Evolutionary conservation across 164 flowering plant species (phyloP).

Genomic region (Buxus sempervirens): DNA sequence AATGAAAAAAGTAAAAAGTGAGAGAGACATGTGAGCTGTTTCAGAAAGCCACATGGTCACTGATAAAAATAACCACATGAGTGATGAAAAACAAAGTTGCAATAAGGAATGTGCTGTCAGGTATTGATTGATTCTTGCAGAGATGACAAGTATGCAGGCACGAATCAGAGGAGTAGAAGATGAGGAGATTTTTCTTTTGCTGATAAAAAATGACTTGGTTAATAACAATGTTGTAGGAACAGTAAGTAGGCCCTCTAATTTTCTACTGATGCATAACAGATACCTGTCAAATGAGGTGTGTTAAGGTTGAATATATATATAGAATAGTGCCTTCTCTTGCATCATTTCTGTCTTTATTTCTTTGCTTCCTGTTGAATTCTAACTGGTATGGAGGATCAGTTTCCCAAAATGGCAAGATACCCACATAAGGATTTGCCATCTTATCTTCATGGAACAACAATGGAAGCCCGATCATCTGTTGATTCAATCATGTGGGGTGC

Average conservation of each 20-base stretch:
- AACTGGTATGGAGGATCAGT: background rate
- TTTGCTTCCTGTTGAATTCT: background rate
- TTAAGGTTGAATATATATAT: constrained; percentile 20
- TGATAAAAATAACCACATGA: constrained; percentile 7
- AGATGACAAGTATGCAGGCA: constrained; percentile 20
- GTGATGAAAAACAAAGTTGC: background rate
- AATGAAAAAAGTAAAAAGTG: constrained; percentile 12
- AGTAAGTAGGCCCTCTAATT: constrained; percentile 18
- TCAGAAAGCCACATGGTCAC: constrained; percentile 17
- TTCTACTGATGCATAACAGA: constrained; percentile 10
- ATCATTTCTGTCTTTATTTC: background rate
- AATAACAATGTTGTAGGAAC: constrained; percentile 10
- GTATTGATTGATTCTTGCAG: constrained; percentile 19
- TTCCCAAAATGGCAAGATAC: constrained; percentile 1
- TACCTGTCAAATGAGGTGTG: constrained; percentile 12
- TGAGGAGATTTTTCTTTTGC: constrained; percentile 13
- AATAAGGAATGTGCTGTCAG: constrained; percentile 6
- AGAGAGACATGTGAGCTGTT: constrained; percentile 15
- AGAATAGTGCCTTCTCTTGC: background rate
- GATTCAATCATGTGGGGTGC: constrained; percentile 25
- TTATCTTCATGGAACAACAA: constrained; percentile 9
- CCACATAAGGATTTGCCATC: background rate
- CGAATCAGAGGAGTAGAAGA: constrained; percentile 17
- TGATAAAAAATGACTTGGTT: constrained; percentile 14
- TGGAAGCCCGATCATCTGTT: constrained; percentile 15